Percentiles rank a stretch among this genome's conserved stretches.
These are phyloP conservation scores for Cadophora sp. DNA, from an alignment of 2,329 filamentous ascomycete species.

Conservation along the genomic window DNA sequence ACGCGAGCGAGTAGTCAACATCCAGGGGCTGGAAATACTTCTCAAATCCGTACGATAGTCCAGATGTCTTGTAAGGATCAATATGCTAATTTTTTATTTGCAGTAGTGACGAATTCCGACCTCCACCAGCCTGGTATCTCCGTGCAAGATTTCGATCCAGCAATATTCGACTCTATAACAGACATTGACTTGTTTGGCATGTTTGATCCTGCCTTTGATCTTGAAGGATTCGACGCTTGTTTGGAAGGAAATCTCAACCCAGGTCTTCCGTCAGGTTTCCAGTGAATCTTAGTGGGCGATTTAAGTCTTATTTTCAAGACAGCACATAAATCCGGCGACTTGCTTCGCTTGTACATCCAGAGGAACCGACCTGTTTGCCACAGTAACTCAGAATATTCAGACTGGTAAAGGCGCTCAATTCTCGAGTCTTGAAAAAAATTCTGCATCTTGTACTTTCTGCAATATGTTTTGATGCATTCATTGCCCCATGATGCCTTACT, in stretches of 20 bases:
- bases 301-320: neutral
- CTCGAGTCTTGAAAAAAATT: neutral
- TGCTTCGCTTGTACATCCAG: neutral
- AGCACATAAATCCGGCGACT: neutral
- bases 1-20: neutral
- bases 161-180: conserved; percentile 30
- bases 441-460: too few species aligned
- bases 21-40: neutral
- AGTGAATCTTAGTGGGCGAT: conserved; percentile 3
- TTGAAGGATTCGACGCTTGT: conserved; percentile 36
- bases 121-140: neutral
- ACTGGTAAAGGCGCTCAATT: neutral
- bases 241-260: conserved; percentile 36
- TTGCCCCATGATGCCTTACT: too few species aligned
- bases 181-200: conserved; percentile 37
- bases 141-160: conserved; percentile 31
- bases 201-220: conserved; percentile 39
- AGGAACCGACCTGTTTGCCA: neutral
- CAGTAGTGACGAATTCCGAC: neutral
- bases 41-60: neutral
- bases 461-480: too few species aligned
- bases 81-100: neutral
- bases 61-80: neutral
- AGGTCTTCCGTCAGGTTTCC: conserved; percentile 27
- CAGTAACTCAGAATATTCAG: neutral